These are phyloP conservation scores for Cyamopsis tetragonoloba DNA, from an alignment of 306 rosid species.

Conservation along the genomic window DNA sequence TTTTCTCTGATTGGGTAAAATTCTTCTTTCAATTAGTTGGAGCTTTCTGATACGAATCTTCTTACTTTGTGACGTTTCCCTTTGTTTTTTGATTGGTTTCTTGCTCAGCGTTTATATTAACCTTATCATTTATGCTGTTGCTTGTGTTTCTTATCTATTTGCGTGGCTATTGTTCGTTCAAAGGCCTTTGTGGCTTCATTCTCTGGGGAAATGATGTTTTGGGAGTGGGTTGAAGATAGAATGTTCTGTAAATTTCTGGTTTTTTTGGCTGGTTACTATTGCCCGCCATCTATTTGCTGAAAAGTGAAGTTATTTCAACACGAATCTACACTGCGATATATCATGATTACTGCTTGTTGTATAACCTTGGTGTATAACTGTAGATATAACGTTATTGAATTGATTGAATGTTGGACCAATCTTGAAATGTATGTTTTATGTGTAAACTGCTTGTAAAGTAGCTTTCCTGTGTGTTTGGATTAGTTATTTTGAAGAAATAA, in stretches of 20 bases:
- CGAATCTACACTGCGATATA: not conserved
- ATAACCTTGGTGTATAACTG: not conserved
- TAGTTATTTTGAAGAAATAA: too few relatives aligned
- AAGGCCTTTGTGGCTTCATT: not conserved
- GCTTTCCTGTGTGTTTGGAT: too few relatives aligned
- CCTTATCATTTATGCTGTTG: not conserved
- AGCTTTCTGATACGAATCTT: not conserved
- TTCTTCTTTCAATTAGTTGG: not conserved
- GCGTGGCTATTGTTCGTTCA: not conserved
- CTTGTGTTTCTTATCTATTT: not conserved
- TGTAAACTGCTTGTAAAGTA: not conserved
- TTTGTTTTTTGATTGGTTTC: not conserved
- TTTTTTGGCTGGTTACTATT: not conserved
- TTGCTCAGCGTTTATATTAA: not conserved
- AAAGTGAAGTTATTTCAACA: too few relatives aligned
- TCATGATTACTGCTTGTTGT: not conserved
- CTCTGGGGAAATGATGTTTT: not conserved
- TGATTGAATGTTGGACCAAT: constrained; percentile 1
- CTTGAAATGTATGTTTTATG: not conserved
- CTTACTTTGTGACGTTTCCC: not conserved
- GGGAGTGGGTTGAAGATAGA: not conserved
- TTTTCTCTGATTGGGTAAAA: not conserved
- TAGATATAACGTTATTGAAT: not conserved
- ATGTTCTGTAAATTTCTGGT: not conserved
- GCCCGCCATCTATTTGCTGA: constrained; percentile 25